Evolutionary conservation across 129 eudicot genomes (phyloP), one percentile per base, ranked within the genome.

Genomic region (Lonicera japonica): DNA sequence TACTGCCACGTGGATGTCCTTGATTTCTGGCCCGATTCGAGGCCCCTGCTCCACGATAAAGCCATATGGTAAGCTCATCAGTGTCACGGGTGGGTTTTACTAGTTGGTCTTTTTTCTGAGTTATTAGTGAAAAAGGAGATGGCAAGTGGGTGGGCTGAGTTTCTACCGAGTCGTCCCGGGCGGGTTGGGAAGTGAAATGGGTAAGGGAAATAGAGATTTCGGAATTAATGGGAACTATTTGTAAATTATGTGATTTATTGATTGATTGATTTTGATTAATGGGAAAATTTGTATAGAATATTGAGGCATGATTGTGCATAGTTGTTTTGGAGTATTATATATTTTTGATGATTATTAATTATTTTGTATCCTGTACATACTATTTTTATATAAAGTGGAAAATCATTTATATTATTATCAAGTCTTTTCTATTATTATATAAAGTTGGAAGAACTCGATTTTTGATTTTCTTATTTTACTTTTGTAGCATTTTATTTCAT

Each of bases 131-230:
- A 29, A 29, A 29, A 29, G 86, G 86, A 76, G 86, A 80, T 76
- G 86, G 86, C 86, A 34, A 55, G 54, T 19, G n/a, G 78, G 74
- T 70, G 74, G 78, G 69, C 64, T n/a, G 85, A 63, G 69, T 75
- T 62, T 17, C 75, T 82, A 75, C 82, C 82, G 67, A 72, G 86
- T 80, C 86, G 82, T 80, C 85, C 85, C 80, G 73, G 40, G 70
- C 80, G 73, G 40, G 70, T 23, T 46, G 60, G 72, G 64, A 75
- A 79, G 75, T 50, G 15, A 40, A 59, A 21, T 21, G 5, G 43
- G 20, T 13, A 16, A 54, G 56, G 23, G 15, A 20, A 9, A 29
- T 29, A 25, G 16, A 21, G 58, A 54, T 21, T 11, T n/a, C 34
- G 21, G 23, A 55, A 12, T 24, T 22, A 55, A 5, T 1, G 3